phyloP scores from a whole-genome alignment of 176 grass and related monocot genomes.

The Lolium perenne region DNA sequence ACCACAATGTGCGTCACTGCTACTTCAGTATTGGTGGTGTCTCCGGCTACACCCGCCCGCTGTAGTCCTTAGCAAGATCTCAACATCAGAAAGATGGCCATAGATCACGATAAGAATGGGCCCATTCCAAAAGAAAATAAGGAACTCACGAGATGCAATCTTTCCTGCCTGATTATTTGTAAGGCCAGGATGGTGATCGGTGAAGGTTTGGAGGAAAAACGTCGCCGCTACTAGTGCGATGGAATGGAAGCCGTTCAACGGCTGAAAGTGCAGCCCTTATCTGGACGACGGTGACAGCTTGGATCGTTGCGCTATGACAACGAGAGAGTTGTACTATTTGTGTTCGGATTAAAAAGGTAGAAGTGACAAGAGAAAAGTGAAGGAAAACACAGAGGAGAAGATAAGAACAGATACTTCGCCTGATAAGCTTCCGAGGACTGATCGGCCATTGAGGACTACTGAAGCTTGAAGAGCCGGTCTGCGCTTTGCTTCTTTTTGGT shows the following conservation, averaged over 20 bases:
- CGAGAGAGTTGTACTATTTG: not conserved
- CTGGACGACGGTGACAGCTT: slow-evolving; percentile 22
- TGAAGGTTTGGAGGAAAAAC: not conserved
- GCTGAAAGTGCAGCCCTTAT: slow-evolving; percentile 15
- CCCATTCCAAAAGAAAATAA: not conserved
- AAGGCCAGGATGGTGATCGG: not conserved
- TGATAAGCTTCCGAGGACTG: not conserved
- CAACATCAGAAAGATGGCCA: not conserved
- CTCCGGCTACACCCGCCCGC: not conserved
- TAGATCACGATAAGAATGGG: not conserved
- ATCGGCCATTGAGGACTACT: not conserved
- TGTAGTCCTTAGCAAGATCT: too few relatives aligned
- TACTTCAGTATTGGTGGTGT: too few relatives aligned
- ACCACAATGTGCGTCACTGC: too few relatives aligned
- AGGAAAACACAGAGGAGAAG: not conserved
- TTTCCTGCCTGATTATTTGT: not conserved
- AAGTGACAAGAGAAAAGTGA: not conserved
- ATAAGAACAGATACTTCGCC: slow-evolving; percentile 24
- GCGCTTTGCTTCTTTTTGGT: not conserved
- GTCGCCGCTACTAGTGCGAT: not conserved
- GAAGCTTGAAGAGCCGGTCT: not conserved
- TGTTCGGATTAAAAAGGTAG: not conserved
- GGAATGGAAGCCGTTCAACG: not conserved
- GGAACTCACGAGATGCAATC: not conserved
- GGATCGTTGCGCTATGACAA: not conserved